Evolutionary conservation across 2,329 filamentous ascomycete genomes (phyloP).

Genomic region (Colletotrichum australisinense): DNA sequence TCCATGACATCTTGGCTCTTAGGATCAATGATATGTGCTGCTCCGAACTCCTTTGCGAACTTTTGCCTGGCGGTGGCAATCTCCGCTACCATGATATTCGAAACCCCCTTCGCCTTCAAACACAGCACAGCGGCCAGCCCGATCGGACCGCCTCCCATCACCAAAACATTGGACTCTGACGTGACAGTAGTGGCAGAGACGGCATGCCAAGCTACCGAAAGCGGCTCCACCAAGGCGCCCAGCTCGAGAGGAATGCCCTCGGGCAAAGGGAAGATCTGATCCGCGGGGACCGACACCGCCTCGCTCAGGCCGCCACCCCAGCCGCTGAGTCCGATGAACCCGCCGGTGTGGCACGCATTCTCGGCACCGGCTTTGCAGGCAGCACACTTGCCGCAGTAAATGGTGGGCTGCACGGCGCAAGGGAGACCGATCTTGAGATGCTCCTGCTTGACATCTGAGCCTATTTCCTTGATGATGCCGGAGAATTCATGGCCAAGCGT

Average conservation of each 20-base stretch:
- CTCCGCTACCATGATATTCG: slow-evolving; percentile 69
- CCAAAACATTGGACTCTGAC: slow-evolving; percentile 58
- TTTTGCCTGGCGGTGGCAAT: slow-evolving; percentile 60
- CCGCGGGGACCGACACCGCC: slow-evolving; percentile 59
- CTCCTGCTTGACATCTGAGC: slow-evolving; percentile 10
- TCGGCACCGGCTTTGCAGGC: slow-evolving; percentile 58
- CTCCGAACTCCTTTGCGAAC: slow-evolving; percentile 65
- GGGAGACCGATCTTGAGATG: slow-evolving; percentile 62
- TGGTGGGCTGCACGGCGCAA: slow-evolving; percentile 67
- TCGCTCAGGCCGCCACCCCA: slow-evolving; percentile 67
- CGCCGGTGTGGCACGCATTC: slow-evolving; percentile 55
- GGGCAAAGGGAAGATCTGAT: slow-evolving; percentile 59
- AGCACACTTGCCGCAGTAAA: slow-evolving; percentile 65
- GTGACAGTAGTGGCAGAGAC: slow-evolving; percentile 45
- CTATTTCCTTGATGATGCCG: slow-evolving; percentile 66
- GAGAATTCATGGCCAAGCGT: slow-evolving; percentile 73
- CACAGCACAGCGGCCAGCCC: slow-evolving; percentile 70
- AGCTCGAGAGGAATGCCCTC: slow-evolving; percentile 62
- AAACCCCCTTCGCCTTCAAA: slow-evolving; percentile 63
- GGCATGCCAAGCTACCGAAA: slow-evolving; percentile 74
- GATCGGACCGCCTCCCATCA: slow-evolving; percentile 73
- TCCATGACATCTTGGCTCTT: slow-evolving; percentile 35
- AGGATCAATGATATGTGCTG: slow-evolving; percentile 41
- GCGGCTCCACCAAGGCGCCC: slow-evolving; percentile 70
- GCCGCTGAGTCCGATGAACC: slow-evolving; percentile 47